These are phyloP conservation scores for Westerdykella aurantiaca DNA, from an alignment of 2,329 filamentous ascomycete species.

Conservation along the genomic window DNA sequence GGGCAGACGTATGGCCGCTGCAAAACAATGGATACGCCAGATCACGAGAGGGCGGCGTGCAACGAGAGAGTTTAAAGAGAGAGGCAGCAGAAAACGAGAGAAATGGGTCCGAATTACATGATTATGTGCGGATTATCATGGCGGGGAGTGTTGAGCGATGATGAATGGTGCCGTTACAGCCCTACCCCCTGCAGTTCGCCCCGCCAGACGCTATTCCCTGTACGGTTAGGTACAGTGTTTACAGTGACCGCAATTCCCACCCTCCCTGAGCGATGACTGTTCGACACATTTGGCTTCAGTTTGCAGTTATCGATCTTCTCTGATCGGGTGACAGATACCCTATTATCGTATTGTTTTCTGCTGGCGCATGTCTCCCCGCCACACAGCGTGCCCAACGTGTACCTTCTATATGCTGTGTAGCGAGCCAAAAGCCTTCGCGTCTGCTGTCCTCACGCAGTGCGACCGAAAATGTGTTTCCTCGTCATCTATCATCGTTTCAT, in stretches of 20 bases:
- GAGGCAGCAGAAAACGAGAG: neutral
- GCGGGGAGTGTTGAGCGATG: neutral
- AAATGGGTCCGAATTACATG: neutral
- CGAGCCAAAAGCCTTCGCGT: no score
- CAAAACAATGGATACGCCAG: neutral
- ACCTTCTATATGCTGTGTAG: neutral
- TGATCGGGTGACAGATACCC: neutral
- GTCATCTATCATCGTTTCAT: neutral
- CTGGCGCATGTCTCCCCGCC: neutral
- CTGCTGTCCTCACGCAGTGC: neutral
- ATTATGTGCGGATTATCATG: neutral
- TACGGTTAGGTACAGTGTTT: no score
- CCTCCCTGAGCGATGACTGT: neutral
- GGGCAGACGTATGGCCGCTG: slow-evolving; percentile 3
- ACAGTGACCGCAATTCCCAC: neutral
- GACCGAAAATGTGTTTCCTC: neutral
- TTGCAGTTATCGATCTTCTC: no score
- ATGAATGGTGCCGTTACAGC: neutral
- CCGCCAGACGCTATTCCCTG: neutral
- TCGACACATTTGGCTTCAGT: no score
- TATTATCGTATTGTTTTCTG: neutral
- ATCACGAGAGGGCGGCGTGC: neutral
- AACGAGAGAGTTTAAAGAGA: neutral
- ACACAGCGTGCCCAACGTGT: neutral
- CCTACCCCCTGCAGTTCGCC: neutral